Evolutionary conservation across 192 early-diverging fungal species (phyloP).

Genomic region (Umbelopsis vinacea): DNA sequence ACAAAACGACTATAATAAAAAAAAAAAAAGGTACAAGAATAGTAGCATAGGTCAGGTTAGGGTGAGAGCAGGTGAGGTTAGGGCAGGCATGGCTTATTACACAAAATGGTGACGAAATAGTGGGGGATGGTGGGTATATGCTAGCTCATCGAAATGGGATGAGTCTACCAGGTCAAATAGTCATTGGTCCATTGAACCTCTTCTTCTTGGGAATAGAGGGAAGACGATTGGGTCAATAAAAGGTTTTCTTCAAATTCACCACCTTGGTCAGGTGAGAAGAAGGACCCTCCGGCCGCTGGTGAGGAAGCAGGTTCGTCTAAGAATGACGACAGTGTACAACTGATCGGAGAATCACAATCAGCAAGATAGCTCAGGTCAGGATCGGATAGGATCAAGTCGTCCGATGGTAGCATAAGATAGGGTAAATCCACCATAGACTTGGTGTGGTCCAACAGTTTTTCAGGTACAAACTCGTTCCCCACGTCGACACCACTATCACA

Average conservation of each 20-base stretch:
- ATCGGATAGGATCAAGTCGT: neutral
- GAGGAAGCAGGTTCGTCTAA: conserved; percentile 6
- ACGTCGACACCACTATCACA: conserved; percentile 32
- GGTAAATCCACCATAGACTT: neutral
- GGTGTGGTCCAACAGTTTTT: neutral
- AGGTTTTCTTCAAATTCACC: conserved; percentile 9
- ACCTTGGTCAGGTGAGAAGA: neutral
- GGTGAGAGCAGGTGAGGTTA: no score
- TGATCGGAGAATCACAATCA: conserved; percentile 8
- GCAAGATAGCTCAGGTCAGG: conserved; percentile 1
- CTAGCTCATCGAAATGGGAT: neutral
- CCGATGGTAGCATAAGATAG: neutral
- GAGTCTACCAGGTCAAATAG: conserved; percentile 4
- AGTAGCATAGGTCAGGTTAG: neutral
- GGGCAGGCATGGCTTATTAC: no score
- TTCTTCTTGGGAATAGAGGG: conserved; percentile 12
- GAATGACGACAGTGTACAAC: conserved; percentile 13
- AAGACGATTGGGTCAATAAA: conserved; percentile 8
- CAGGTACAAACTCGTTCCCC: conserved; percentile 21
- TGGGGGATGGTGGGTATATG: neutral
- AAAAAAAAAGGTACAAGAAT: neutral
- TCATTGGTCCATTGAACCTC: neutral
- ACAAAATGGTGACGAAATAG: no score
- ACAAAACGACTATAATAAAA: neutral
- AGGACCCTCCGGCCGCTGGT: neutral